A percentile compares a stretch with the other conserved stretches of the same genome.
These are phyloP conservation scores for Ascomycota sp. DNA, from an alignment of 2,329 filamentous ascomycete genomes.

Conservation along the genomic window DNA sequence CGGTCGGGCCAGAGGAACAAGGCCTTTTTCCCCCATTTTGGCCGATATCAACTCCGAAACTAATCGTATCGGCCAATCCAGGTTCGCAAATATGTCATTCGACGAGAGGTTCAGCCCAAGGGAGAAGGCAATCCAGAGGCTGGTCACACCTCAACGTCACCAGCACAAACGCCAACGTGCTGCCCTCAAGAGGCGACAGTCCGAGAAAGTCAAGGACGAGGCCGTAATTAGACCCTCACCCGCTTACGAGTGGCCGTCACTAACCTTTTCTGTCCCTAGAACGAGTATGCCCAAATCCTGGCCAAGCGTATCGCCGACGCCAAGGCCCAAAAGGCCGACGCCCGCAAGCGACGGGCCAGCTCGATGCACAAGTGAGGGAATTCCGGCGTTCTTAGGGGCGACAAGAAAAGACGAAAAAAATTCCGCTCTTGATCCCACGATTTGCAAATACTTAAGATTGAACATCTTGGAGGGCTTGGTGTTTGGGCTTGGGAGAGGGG, in stretches of 20 bases:
- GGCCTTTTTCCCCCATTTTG: too few relatives aligned
- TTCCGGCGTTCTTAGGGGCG: conserved; percentile 14
- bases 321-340: conserved; percentile 82
- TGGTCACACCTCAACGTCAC: conserved; percentile 97
- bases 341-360: conserved; percentile 90
- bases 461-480: conserved; percentile 10
- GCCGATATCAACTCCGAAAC: conserved; percentile 7
- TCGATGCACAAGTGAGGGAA: conserved; percentile 70
- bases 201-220: conserved; percentile 96
- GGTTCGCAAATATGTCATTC: conserved; percentile 99
- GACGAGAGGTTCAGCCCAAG: conserved; percentile 93
- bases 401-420: conserved; percentile 11
- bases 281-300: conserved; percentile 89
- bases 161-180: conserved; percentile 99
- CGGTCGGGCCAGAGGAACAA: conserved; percentile 5
- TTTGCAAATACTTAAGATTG: conserved; percentile 21
- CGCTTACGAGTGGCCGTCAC: neutral
- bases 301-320: conserved; percentile 95
- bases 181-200: conserved; percentile 93
- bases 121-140: conserved; percentile 98
- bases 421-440: conserved; percentile 13
- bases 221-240: conserved; percentile 46
- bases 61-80: conserved; percentile 26
- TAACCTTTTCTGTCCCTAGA: conserved; percentile 27
- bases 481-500: conserved; percentile 3